Evolutionary conservation across 352 stramenopile genomes (phyloP), one percentile per base, ranked within the genome.

Genomic region (Phytophthora macrochlamydospora): DNA sequence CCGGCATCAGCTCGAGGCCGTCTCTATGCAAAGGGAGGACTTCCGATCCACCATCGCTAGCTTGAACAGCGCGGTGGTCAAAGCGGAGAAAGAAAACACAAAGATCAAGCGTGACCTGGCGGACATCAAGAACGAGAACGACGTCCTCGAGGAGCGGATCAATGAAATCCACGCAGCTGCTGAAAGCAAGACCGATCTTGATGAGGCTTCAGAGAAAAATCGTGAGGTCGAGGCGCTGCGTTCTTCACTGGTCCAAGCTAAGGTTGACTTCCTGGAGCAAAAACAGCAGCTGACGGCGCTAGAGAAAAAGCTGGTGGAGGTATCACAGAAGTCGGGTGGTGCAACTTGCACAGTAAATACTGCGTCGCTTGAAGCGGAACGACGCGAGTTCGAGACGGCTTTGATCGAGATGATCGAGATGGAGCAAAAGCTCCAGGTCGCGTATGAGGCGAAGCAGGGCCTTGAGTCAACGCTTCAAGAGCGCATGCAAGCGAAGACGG

Each of bases 361-460:
- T 8, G 67, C 64, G 3, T 69, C 76, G 7, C 67, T 81, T 2
- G 80, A 89, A 8, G 62, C 74, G n/a, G 78, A 89, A 42, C 78
- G 78, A 9, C 81, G 83, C 8, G 80, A 89, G 65, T 87, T 86
- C 14, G 78, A 89, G 44, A 65, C 73, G 1, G 78, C 80, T 43
- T 62, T 89, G 59, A 87, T 86, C 40, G 80, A 89, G 48, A 75
- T 89, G 64, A 87, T 89, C 35, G 78, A 84, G 37, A 87, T 89
- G 78, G 80, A 89, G 50, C 73, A 81, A 46, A 89, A 87, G 45
- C 74, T 89, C 12, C 80, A 89, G 53, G 67, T 78, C 4, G 80
- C 78, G 6, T 89, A 89, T 52, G 80, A 87, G 67, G 80, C 74
- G 18, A 81, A 87, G 29, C 79, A 85, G 44, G 71, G 62, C 3